phyloP scores from a whole-genome alignment of 257 asterid genomes.

The Asclepias syriaca region DNA sequence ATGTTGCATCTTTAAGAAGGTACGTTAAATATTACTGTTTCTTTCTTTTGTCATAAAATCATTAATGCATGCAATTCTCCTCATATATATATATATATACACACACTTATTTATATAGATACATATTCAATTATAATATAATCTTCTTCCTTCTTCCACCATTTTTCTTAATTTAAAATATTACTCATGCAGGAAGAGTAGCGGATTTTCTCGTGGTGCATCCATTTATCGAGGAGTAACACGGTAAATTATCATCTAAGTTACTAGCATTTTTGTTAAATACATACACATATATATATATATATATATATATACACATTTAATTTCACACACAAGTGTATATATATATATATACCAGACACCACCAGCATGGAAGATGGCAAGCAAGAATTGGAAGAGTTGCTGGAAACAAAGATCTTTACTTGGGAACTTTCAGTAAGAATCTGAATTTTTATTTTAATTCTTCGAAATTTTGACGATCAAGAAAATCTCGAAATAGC shows the following conservation, averaged over 20 bases:
- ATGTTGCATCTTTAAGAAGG: conserved; percentile 87
- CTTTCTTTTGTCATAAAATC: neutral
- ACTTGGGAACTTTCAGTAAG: conserved; percentile 90
- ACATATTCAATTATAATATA: neutral
- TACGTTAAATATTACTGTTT: neutral
- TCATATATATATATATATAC: no score
- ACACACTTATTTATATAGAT: no score
- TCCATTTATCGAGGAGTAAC: conserved; percentile 92
- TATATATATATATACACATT: no score
- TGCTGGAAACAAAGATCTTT: conserved; percentile 90
- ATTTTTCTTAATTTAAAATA: no score
- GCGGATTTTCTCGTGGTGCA: conserved; percentile 93
- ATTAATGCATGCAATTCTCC: conserved; percentile 2
- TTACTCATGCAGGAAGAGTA: conserved; percentile 56
- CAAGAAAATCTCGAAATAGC: no score
- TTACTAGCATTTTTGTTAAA: no score
- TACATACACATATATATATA: no score
- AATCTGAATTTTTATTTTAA: neutral
- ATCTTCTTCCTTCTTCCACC: neutral
- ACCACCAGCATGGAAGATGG: conserved; percentile 97
- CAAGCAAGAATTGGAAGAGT: conserved; percentile 96
- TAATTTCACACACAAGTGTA: no score
- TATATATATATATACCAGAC: conserved; percentile 29
- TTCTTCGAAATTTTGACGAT: neutral
- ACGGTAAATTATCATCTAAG: conserved; percentile 35